phyloP scores from a whole-genome alignment of 192 early-diverging fungal genomes.

The Phlyctochytrium bullatum region DNA sequence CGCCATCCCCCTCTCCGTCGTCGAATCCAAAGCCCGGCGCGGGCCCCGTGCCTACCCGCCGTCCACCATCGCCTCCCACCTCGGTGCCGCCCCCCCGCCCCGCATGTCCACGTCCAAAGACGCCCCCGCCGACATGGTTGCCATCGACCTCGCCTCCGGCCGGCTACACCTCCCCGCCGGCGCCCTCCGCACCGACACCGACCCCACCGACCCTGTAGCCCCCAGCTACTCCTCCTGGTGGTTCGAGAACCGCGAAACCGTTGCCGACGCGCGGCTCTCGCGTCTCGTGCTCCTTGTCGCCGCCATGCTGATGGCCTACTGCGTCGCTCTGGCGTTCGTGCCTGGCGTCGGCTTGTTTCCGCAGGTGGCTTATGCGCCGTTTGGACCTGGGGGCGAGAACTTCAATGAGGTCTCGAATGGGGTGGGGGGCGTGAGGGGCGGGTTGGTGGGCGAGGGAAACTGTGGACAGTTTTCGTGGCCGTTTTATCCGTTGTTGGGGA shows the following conservation, averaged over 20 bases:
- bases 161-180: neutral
- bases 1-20: neutral
- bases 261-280: neutral
- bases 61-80: neutral
- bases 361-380: neutral
- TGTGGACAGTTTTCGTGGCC: slow-evolving; percentile 2
- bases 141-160: neutral
- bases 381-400: neutral
- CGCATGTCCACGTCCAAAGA: neutral
- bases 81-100: neutral
- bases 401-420: neutral
- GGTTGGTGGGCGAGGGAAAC: neutral
- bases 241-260: neutral
- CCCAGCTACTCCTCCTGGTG: neutral
- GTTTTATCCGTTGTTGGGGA: neutral
- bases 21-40: neutral
- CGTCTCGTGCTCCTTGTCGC: neutral
- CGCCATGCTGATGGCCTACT: neutral
- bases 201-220: neutral
- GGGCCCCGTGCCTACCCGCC: neutral
- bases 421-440: neutral
- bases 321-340: neutral
- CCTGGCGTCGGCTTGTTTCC: neutral
- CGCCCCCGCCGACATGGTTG: neutral
- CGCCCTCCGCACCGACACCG: neutral